These are phyloP conservation scores for Voacanga thouarsii DNA, from an alignment of 257 asterid species.

Conservation along the genomic window DNA sequence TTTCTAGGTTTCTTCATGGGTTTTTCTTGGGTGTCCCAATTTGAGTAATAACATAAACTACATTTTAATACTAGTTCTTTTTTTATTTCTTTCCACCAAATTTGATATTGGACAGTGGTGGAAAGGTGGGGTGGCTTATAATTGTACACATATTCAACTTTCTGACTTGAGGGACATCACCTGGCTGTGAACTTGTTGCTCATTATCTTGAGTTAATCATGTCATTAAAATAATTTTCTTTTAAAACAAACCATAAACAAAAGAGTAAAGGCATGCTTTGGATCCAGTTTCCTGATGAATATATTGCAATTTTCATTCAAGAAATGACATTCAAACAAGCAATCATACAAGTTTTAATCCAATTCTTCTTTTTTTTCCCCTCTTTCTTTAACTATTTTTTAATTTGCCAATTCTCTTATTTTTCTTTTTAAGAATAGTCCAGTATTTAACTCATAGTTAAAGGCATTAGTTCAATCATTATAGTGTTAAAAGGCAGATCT, in stretches of 20 bases:
- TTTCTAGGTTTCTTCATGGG: slow-evolving; percentile 6
- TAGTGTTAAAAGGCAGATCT: not conserved
- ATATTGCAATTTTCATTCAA: not conserved
- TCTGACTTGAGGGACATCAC: slow-evolving; percentile 5
- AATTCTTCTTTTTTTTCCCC: not conserved
- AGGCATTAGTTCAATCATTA: no score
- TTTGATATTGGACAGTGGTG: slow-evolving; percentile 16
- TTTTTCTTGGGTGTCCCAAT: slow-evolving; percentile 10
- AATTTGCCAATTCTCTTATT: not conserved
- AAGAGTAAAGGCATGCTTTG: not conserved
- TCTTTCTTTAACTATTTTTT: not conserved
- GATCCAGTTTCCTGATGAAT: not conserved
- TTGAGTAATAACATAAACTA: slow-evolving; percentile 7
- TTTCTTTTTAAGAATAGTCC: no score
- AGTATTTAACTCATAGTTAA: no score
- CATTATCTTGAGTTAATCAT: not conserved
- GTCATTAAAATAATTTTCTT: not conserved
- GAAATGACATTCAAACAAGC: not conserved
- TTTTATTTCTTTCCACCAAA: not conserved
- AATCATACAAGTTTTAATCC: not conserved
- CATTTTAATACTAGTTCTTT: not conserved
- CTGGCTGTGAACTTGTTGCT: not conserved
- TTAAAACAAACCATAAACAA: not conserved
- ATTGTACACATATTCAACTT: slow-evolving; percentile 4
- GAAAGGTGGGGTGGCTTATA: slow-evolving; percentile 18